phyloP scores from a whole-genome alignment of 192 early-diverging fungal genomes.

The Backusella sp. region DNA sequence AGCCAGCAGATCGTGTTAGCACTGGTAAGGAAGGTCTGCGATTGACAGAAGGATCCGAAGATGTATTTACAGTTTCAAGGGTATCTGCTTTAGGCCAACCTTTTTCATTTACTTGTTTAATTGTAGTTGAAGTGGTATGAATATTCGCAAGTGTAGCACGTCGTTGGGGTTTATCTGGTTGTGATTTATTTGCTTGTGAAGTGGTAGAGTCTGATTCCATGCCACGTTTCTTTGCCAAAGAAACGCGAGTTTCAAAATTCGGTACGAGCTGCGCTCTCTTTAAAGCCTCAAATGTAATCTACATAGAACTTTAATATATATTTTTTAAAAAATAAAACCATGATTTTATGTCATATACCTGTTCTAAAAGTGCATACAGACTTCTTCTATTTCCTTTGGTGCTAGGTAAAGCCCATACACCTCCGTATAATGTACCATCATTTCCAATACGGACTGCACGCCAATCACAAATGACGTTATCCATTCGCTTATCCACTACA shows the following conservation, averaged over 20 bases:
- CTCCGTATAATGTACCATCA: slow-evolving; percentile 33
- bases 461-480: slow-evolving; percentile 39
- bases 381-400: slow-evolving; percentile 26
- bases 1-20: slow-evolving; percentile 14
- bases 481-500: slow-evolving; percentile 43
- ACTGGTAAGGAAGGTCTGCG: slow-evolving; percentile 20
- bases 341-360: neutral
- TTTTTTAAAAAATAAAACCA: neutral
- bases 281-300: slow-evolving; percentile 39
- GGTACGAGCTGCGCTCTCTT: slow-evolving; percentile 39
- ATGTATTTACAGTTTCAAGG: slow-evolving; percentile 13
- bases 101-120: neutral
- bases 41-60: neutral
- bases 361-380: slow-evolving; percentile 35
- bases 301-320: neutral
- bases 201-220: neutral
- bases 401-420: slow-evolving; percentile 30
- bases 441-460: slow-evolving; percentile 30
- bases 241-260: slow-evolving; percentile 41
- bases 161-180: neutral
- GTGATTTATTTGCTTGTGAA: neutral
- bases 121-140: neutral
- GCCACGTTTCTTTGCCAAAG: slow-evolving; percentile 36
- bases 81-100: neutral
- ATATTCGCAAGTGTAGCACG: neutral